Base-by-base conservation (phyloP, 805 yeast species). In the Cyberlindnera suaveolens region DNA sequence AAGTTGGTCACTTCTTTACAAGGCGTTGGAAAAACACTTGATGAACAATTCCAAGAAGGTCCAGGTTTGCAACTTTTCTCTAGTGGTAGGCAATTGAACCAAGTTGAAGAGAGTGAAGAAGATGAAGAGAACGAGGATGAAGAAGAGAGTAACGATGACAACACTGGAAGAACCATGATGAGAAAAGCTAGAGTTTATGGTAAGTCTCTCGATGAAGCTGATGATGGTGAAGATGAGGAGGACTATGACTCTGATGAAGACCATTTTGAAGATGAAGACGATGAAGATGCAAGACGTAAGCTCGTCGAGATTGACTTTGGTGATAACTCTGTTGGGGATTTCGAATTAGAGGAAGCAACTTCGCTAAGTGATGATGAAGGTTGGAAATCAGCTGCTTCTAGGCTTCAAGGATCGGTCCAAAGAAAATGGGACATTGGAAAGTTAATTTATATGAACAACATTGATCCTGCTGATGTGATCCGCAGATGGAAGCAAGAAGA, bases 1-100 rank as follows among this genome's bases (percentile, higher is more conserved):
- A 77, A 78, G 56, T 66, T 89, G 48, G 95, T 91, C 23, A 85
- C 95, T 5, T 78, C 79, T 44, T 70, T 93, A 50, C 97, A 91
- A 61, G 72, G 76, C 32, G 87, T 82, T 4, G 72, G 77, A 32
- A 74, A 74, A 38, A 68, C 84, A 17, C 66, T 84, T 52, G 73
- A 70, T 19, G 85, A 77, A 55, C 72, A 77, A 39, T 72, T 74
- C 40, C 71, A 70, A 41, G 77, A 71, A 34, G 82, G 81, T 31
- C 80, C 84, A 4, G 96, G 91, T 18, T 68, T 86, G 45, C 83
- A 82, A 56, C 67, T 91, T 42, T 91, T 91, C 58, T 75, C 86
- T 41, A 72, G 73, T 38, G 73, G 86, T 17, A 70, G 70, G 15
- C 76, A 75, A 34, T 54, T 82, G 19, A 71, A 66, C 41, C 67